Base-by-base conservation (phyloP, 169 alveolate genomes). In the Hepatocystis sp. region DNA sequence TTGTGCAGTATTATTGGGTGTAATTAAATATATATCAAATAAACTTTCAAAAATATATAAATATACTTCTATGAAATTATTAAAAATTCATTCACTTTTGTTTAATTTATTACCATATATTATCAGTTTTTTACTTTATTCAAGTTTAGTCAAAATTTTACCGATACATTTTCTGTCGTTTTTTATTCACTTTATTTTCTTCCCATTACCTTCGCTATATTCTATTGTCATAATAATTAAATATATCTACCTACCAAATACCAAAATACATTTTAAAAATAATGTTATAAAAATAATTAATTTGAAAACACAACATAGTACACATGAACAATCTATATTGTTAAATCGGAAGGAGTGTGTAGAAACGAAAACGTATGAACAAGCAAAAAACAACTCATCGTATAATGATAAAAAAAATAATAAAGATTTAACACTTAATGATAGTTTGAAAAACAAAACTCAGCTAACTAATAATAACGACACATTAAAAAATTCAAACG, bases 171-270 rank as follows among this genome's bases (percentile, higher is more conserved):
- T 10, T 21, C 55, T 71, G 21, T 58, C 68, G 2, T 55, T 71
- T 56, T 71, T 71, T 71, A 71, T 71, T 23, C 58, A 71, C 58
- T 56, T 76, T 4, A 27, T 39, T 8, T 71, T 71, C 42, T 71
- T 71, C 19, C 86, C 86, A 11, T 51, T 71, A 13, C 86, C 86
- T 1, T 71, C 86, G 4, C 8, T 71, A 17, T 71, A 71, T 47
- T 71, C 86, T 30, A 19, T 71, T 11, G 13, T 71, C 42, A 71
- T 71, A 17, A 71, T 71, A 39, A 15, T 56, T 17, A 71, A 71
- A 44, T 71, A 71, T 56, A 52, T 71, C 0, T 71, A 56, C 39
- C 21, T 47, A n/a, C 67, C 86, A n/a, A 40, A 39, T 7, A 36
- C n/a, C n/a, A n/a, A n/a, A n/a, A n/a, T n/a, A n/a, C n/a, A n/a